Evolutionary conservation across 441 rosid species (phyloP).

Genomic region (Corymbia calophylla): DNA sequence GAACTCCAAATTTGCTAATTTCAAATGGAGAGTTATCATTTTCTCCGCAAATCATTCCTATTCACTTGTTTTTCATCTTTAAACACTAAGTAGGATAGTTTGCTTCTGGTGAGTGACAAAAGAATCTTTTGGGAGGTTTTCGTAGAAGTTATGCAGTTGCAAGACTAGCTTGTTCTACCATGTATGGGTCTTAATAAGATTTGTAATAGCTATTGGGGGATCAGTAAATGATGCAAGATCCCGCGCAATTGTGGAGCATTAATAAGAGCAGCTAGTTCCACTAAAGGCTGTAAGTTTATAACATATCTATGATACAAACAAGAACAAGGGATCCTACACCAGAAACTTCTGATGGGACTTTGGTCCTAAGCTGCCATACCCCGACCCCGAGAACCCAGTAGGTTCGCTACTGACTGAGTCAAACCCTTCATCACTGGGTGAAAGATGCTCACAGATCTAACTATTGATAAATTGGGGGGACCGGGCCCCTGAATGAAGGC

Average conservation of each 20-base stretch:
- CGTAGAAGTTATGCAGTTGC: not conserved
- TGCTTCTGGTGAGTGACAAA: not conserved
- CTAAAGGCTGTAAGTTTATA: not conserved
- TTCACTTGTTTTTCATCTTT: not conserved
- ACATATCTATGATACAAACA: not conserved
- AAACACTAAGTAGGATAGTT: not conserved
- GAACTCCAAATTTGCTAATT: not conserved
- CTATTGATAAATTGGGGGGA: not conserved
- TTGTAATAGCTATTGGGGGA: not conserved
- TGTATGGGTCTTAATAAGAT: not conserved
- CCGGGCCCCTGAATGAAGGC: not conserved
- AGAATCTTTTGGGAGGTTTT: not conserved
- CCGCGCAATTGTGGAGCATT: not conserved
- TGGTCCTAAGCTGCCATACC: not conserved
- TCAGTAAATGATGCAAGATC: not conserved
- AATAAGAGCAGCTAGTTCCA: not conserved
- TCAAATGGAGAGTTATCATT: not conserved
- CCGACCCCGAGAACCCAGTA: not conserved
- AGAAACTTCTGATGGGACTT: not conserved
- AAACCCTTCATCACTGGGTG: not conserved
- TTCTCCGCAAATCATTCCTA: not conserved
- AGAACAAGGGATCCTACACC: not conserved
- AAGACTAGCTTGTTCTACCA: not conserved
- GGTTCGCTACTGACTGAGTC: not conserved
- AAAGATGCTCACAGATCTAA: not conserved